Evolutionary conservation across 805 yeast species (phyloP), one percentile per base, ranked within the genome.

Genomic region (Hagleromyces aurorensis): DNA sequence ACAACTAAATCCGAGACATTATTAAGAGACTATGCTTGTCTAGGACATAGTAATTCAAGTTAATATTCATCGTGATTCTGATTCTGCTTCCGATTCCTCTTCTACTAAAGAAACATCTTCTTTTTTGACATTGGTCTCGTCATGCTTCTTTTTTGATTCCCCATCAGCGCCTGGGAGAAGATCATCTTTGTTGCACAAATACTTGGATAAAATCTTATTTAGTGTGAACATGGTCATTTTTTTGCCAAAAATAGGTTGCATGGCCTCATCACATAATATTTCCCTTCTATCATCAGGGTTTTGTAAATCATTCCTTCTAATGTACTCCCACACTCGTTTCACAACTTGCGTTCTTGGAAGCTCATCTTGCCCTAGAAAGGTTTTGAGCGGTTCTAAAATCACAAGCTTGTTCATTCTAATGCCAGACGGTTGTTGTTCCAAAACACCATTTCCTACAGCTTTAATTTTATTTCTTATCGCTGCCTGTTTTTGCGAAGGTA

Each of bases 271-370:
- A 46, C 84, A 78, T 4, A 71, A 10, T 6, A 84, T 75, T 36
- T 72, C 74, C 30, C 87, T 62, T 38, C 65, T 66, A 52, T 83
- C 82, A 2, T 60, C 44, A 2, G 87, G 82, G 39, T 79, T 72
- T 49, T 83, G 93, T 14, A 84, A 53, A 12, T 69, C 55, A 33
- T 78, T 47, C 7, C 53, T 66, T 44, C 74, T 76, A 35, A 84
- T 79, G 50, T 84, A 73, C 7, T 62, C 69, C 93, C 94, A 82
- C 3, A 82, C 46, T 25, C 53, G 54, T 39, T 78, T 78, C 7
- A 80, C 86, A 11, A 79, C 75, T 48, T 78, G 78, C 0, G 89
- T 75, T 41, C 94, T 59, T 3, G 87, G 66, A 23, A 72, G 46
- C 32, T 57, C 64, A 1, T 50, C 33, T 12, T 45, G 59, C 1